These are phyloP conservation scores for Saccharomycopsis fodiens DNA, from an alignment of 805 yeast species.

Conservation along the genomic window DNA sequence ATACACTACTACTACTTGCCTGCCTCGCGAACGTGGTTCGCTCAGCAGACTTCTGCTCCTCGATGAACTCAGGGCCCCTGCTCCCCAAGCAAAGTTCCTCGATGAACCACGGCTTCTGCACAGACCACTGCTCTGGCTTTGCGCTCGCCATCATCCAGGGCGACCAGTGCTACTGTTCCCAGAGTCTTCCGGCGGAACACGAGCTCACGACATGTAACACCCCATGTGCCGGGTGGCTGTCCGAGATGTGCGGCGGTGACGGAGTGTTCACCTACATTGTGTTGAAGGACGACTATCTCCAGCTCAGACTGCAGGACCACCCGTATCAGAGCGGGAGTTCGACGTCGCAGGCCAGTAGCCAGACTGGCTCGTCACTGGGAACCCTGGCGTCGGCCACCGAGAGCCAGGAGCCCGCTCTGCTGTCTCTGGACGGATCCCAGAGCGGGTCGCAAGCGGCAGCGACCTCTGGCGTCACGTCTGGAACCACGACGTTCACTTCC, in stretches of 20 bases:
- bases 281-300: not conserved
- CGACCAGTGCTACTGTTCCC: slow-evolving; percentile 8
- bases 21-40: no score
- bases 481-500: not conserved
- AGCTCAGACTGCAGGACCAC: not conserved
- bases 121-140: not conserved
- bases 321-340: not conserved
- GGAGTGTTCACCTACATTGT: slow-evolving; percentile 4
- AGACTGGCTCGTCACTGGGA: not conserved
- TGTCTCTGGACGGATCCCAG: not conserved
- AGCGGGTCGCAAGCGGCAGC: not conserved
- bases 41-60: not conserved
- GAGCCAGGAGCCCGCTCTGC: not conserved
- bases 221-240: slow-evolving; percentile 12
- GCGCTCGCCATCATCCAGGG: slow-evolving; percentile 8
- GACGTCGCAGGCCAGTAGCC: not conserved
- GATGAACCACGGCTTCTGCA: not conserved
- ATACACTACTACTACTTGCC: no score
- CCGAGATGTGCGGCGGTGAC: slow-evolving; percentile 12
- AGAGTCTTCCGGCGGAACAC: not conserved
- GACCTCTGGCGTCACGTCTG: not conserved
- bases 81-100: not conserved
- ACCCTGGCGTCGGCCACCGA: not conserved
- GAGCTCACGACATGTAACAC: slow-evolving; percentile 3
- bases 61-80: not conserved